Base-by-base conservation (phyloP, 768 basidiomycete species). In the Russula abietina region DNA sequence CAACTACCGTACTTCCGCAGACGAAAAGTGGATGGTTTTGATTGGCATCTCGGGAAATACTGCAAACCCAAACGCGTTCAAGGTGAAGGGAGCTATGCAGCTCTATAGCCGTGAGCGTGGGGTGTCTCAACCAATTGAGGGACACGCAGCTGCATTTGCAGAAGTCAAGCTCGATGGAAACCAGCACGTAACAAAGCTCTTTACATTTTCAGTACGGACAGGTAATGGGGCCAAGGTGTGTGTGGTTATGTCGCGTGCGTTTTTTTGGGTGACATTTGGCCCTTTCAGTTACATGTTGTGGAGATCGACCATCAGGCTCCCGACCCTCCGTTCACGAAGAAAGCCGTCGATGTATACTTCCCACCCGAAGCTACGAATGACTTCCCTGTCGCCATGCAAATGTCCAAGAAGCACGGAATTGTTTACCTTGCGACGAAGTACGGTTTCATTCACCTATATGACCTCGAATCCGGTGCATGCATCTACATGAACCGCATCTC, bases 401-500 rank as follows among this genome's bases (percentile, higher is more conserved):
- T 98, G 39, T 98, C 97, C 45, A 87, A 89, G 75, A 91, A 92
- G 74, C 95, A 97, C 75, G 96, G 97, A 39, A 93, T 99, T 75
- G 79, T 97, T 71, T 99, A 95, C 77, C 83, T 99, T 61, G 92
- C 98, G 72, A 98, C 97, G 60, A 99, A 99, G 75, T 98, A 93
- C 73, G 97, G 97, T 46, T 99, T 99, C 78, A 98, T 99, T 71
- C 97, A 98, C 75, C 83, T 99, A 16, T 99, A 99, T 75, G 97
- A 99, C 75, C 85, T 98, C 67, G 97, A 99, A 75, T 84, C 93
- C 10, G 97, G 95, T 61, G 88, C 92, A 49, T 98, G 97, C 77
- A 86, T 99, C 63, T 99, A 98, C 80, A 99, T 99, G 97, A 99
- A 99, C 82, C 90, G 97, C 67, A 99, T 99, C 73, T 94, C 92